These are phyloP conservation scores for Punica granatum DNA, from an alignment of 345 rosid species.

Conservation along the genomic window DNA sequence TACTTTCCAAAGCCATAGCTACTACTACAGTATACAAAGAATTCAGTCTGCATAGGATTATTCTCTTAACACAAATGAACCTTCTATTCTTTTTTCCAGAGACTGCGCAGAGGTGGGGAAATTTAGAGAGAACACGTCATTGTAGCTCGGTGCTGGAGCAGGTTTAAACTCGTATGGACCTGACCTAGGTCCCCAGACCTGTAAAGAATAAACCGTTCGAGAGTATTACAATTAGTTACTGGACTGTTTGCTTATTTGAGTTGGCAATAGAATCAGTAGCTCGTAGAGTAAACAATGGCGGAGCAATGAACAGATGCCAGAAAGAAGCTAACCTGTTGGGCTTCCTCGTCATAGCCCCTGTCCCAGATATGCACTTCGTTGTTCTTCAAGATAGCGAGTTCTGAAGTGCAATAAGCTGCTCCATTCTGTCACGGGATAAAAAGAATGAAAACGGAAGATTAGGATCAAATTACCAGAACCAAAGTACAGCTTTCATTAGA, in stretches of 20 bases:
- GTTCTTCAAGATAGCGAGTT: conserved; percentile 71
- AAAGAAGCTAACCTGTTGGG: conserved; percentile 51
- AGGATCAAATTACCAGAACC: neutral
- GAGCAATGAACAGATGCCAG: neutral
- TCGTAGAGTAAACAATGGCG: neutral
- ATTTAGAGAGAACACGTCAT: conserved; percentile 41
- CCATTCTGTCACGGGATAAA: conserved; percentile 41
- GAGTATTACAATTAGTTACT: neutral
- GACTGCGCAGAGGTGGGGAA: conserved; percentile 38
- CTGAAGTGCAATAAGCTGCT: conserved; percentile 72
- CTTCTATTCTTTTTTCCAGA: conserved; percentile 62
- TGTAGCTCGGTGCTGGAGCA: conserved; percentile 45
- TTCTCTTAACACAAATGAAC: conserved; percentile 74
- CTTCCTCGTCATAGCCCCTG: conserved; percentile 70
- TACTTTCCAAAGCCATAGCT: neutral
- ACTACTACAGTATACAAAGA: neutral
- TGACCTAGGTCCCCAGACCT: conserved; percentile 84
- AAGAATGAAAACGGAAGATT: neutral
- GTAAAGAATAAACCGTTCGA: conserved; percentile 9
- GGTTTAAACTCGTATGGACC: conserved; percentile 85
- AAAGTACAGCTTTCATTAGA: neutral
- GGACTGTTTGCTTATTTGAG: neutral
- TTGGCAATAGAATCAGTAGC: neutral
- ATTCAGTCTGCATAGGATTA: conserved; percentile 12
- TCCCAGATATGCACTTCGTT: conserved; percentile 89